Evolutionary conservation across 345 rosid genomes (phyloP).

Genomic region (Eutrema yunnanense): DNA sequence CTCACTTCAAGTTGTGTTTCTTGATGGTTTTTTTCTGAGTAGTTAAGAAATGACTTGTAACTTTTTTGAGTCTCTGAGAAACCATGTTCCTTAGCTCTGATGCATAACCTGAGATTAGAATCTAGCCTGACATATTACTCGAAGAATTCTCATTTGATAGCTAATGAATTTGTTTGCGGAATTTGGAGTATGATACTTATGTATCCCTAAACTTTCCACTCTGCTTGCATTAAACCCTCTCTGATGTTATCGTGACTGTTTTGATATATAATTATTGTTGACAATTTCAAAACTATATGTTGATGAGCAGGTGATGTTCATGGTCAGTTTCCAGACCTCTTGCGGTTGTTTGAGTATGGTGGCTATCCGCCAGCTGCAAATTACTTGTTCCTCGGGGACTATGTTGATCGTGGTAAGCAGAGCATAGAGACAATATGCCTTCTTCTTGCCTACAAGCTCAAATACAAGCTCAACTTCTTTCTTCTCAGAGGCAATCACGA

Average conservation of each 20-base stretch:
- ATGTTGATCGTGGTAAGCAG: constrained; percentile 15
- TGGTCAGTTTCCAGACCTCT: constrained; percentile 15
- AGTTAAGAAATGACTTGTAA: not conserved
- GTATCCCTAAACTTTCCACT: not conserved
- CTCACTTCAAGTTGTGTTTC: constrained; percentile 39
- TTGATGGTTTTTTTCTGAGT: not conserved
- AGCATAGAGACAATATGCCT: constrained; percentile 58
- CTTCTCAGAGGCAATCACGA: constrained; percentile 58
- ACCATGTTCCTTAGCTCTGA: not conserved
- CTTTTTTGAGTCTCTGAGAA: not conserved
- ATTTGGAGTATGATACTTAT: not conserved
- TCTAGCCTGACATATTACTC: not conserved
- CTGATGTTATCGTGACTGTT: not conserved
- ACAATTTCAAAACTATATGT: not conserved
- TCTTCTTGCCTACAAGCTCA: constrained; percentile 13
- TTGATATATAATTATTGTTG: not conserved
- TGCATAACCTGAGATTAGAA: not conserved
- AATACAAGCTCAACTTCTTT: constrained; percentile 13
- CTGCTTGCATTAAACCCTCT: not conserved
- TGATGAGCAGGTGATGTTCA: constrained; percentile 10
- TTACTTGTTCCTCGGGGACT: constrained; percentile 8
- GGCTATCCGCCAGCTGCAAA: constrained; percentile 6
- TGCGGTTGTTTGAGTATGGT: constrained; percentile 13
- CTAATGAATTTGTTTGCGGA: not conserved
- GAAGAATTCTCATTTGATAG: not conserved